Percentiles rank a stretch among this genome's conserved stretches.
Conservation (phyloP, 495 filamentous ascomycete genomes). For the Penicillium taxi region DNA sequence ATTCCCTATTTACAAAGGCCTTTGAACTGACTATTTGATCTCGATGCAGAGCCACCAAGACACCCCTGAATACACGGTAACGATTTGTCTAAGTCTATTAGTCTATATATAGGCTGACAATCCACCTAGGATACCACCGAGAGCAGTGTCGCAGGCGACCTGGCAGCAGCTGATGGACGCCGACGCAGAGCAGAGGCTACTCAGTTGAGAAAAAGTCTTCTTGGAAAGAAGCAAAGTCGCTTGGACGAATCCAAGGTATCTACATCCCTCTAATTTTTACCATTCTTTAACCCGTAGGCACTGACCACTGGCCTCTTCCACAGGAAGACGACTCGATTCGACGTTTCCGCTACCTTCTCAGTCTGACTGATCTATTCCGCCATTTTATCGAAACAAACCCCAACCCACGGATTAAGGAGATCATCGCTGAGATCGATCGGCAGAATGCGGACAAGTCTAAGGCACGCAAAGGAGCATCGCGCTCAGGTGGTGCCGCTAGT, state of each 20-base stretch:
- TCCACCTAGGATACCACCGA: constrained; percentile 65
- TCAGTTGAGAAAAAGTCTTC: constrained; percentile 77
- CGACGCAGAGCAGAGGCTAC: constrained; percentile 78
- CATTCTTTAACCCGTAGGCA: too few relatives aligned
- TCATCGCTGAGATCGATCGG: constrained; percentile 86
- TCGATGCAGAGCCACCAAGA: constrained; percentile 57
- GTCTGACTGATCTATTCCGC: constrained; percentile 93
- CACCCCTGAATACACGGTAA: constrained; percentile 71
- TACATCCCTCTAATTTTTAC: not conserved
- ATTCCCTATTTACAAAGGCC: too few relatives aligned
- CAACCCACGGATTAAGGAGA: constrained; percentile 80
- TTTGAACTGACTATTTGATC: not conserved
- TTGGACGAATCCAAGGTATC: constrained; percentile 84
- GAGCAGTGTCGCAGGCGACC: constrained; percentile 76
- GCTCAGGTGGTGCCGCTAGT: constrained; percentile 76
- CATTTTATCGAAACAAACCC: constrained; percentile 99
- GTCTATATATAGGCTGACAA: too few relatives aligned
- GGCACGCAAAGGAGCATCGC: constrained; percentile 61
- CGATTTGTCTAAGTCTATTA: not conserved
- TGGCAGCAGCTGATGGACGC: constrained; percentile 59
- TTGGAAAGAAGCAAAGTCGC: constrained; percentile 88
- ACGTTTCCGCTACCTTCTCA: constrained; percentile 90
- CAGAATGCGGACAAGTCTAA: constrained; percentile 74
- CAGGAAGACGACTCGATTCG: constrained; percentile 95
- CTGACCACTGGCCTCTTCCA: constrained; percentile 6